A percentile compares a stretch with the other conserved stretches of the same genome.
These are phyloP conservation scores for Trypanosoma lewisi DNA, from an alignment of 208 protist species.

Conservation along the genomic window DNA sequence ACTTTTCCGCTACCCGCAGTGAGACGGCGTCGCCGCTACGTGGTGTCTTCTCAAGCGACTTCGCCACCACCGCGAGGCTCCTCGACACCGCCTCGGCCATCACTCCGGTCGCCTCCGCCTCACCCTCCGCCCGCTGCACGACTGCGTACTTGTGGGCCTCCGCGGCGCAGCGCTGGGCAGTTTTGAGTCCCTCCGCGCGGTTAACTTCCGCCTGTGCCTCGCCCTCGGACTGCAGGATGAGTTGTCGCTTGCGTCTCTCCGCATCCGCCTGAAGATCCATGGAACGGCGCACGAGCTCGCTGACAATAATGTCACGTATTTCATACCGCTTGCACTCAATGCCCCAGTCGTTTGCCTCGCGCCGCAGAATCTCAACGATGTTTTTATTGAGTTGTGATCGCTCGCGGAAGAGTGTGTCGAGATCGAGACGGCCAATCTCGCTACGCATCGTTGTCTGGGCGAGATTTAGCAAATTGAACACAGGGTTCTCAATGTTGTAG, in stretches of 20 bases:
- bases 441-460: constrained; percentile 97
- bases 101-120: constrained; percentile 60
- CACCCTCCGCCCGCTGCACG: constrained; percentile 47
- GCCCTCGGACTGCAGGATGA: constrained; percentile 94
- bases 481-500: constrained; percentile 95
- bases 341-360: constrained; percentile 93
- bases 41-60: constrained; percentile 37
- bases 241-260: constrained; percentile 94
- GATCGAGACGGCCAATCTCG: constrained; percentile 92
- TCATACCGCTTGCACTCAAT: constrained; percentile 96
- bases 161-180: constrained; percentile 80
- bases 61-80: constrained; percentile 58
- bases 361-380: constrained; percentile 91
- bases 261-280: constrained; percentile 97
- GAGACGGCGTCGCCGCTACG: constrained; percentile 68
- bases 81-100: constrained; percentile 63
- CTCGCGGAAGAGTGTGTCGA: constrained; percentile 94
- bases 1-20: constrained; percentile 89
- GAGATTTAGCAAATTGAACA: constrained; percentile 95
- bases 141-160: constrained; percentile 86
- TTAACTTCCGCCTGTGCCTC: constrained; percentile 87
- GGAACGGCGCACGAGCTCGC: constrained; percentile 89
- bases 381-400: constrained; percentile 89
- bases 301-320: constrained; percentile 95
- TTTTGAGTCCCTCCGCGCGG: constrained; percentile 85